Percentiles rank a stretch among this genome's conserved stretches.
Evolutionary conservation across 768 basidiomycete species (phyloP).

Genomic region (Tubosaeta sp.): DNA sequence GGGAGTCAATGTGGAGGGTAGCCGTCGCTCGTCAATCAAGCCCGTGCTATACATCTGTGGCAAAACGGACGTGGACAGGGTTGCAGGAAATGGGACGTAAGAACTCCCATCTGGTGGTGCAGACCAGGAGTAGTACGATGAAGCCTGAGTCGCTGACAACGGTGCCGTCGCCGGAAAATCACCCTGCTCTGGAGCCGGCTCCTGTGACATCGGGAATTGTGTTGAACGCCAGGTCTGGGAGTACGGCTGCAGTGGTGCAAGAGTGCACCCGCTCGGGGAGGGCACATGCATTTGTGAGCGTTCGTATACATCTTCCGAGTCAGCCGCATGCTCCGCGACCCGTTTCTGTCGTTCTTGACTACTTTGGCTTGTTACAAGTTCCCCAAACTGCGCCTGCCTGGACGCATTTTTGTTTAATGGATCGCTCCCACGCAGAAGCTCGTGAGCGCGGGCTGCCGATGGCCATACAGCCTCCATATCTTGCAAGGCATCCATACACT

Average conservation of each 20-base stretch:
- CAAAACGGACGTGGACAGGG: conserved; percentile 67
- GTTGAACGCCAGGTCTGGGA: conserved; percentile 30
- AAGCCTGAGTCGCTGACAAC: conserved; percentile 9
- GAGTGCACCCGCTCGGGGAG: background rate
- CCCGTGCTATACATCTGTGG: conserved; percentile 76
- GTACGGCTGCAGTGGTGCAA: conserved; percentile 17
- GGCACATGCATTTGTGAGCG: conserved; percentile 19
- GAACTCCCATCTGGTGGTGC: conserved; percentile 27
- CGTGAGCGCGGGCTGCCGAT: conserved; percentile 66
- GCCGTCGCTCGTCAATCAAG: conserved; percentile 49
- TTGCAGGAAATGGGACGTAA: conserved; percentile 38
- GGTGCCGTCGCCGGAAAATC: conserved; percentile 6
- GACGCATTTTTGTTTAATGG: conserved; percentile 14
- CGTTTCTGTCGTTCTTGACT: conserved; percentile 49
- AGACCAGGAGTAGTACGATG: conserved; percentile 47
- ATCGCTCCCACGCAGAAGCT: conserved; percentile 66
- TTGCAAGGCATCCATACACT: conserved; percentile 62
- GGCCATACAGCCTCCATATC: conserved; percentile 74
- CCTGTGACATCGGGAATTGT: conserved; percentile 14
- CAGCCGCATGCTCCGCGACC: conserved; percentile 48
- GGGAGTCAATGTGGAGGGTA: conserved; percentile 7
- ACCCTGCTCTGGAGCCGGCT: conserved; percentile 5
- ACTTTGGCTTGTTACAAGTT: conserved; percentile 8
- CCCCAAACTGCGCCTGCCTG: conserved; percentile 2
- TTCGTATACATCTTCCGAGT: conserved; percentile 33